Conservation (phyloP, 1,284 basidiomycete genomes). For the Ceratobasidium papillatum region DNA sequence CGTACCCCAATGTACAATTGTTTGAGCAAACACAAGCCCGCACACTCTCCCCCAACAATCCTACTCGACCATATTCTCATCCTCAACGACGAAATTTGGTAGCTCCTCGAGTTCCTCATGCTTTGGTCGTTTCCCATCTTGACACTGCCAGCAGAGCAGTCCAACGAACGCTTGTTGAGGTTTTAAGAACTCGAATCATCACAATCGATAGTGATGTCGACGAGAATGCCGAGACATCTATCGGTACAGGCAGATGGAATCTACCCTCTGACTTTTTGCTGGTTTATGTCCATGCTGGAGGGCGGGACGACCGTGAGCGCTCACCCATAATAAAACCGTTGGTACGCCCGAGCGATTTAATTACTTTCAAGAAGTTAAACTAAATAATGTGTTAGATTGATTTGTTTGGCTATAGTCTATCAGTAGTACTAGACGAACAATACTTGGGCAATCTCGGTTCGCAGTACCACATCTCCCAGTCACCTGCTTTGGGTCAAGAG, state of each 20-base stretch:
- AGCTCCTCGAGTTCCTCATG: slow-evolving; percentile 57
- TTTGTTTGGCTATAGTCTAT: slow-evolving; percentile 76
- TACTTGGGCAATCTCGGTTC: slow-evolving; percentile 50
- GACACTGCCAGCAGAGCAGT: slow-evolving; percentile 65
- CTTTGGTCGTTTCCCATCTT: slow-evolving; percentile 72
- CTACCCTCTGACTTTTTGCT: slow-evolving; percentile 75
- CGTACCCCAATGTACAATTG: slow-evolving; percentile 22
- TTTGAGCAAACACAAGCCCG: slow-evolving; percentile 16
- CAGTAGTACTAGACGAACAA: slow-evolving; percentile 52
- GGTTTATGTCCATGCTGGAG: slow-evolving; percentile 70
- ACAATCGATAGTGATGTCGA: slow-evolving; percentile 56
- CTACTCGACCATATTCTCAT: slow-evolving; percentile 9
- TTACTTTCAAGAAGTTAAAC: slow-evolving; percentile 21
- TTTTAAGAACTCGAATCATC: slow-evolving; percentile 63
- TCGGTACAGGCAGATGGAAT: slow-evolving; percentile 56
- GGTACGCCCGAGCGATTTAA: slow-evolving; percentile 52
- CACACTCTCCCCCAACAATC: not conserved
- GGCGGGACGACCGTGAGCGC: slow-evolving; percentile 64
- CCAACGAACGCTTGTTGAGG: slow-evolving; percentile 67
- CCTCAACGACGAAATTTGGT: slow-evolving; percentile 5
- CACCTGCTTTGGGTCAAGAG: slow-evolving; percentile 34
- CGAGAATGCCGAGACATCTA: slow-evolving; percentile 31
- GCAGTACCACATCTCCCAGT: slow-evolving; percentile 36
- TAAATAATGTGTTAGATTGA: slow-evolving; percentile 63
- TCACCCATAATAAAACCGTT: slow-evolving; percentile 69